phyloP scores from a whole-genome alignment of 768 basidiomycete genomes.

The Psilocybe sp. region DNA sequence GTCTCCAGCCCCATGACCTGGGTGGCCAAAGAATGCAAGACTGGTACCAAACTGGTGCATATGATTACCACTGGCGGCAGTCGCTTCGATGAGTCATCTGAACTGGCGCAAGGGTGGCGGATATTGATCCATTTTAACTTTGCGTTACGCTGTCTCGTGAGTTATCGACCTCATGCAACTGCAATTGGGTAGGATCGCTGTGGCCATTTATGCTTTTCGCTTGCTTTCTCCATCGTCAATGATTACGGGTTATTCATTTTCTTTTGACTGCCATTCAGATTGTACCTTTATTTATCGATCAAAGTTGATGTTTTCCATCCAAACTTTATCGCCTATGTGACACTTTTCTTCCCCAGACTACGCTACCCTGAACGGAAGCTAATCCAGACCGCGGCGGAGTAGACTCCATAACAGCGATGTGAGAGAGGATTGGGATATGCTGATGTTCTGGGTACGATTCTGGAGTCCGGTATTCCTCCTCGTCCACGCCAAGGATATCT shows the following conservation, averaged over 20 bases:
- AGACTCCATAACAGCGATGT: neutral
- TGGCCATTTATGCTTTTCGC: neutral
- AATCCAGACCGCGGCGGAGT: constrained; percentile 5
- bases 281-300: constrained; percentile 9
- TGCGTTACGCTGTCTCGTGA: too few relatives aligned
- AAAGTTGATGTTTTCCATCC: constrained; percentile 24
- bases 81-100: too few relatives aligned
- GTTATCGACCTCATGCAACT: neutral
- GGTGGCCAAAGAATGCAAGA: too few relatives aligned
- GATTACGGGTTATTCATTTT: neutral
- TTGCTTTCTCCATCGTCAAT: neutral
- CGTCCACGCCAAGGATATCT: constrained; percentile 54
- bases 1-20: neutral
- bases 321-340: constrained; percentile 12
- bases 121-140: too few relatives aligned
- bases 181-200: neutral
- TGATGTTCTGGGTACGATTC: too few relatives aligned
- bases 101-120: too few relatives aligned
- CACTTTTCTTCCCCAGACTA: constrained; percentile 10
- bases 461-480: constrained; percentile 43
- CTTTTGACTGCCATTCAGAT: constrained; percentile 7
- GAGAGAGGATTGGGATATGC: too few relatives aligned
- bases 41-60: too few relatives aligned
- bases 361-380: constrained; percentile 1
- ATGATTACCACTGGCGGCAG: too few relatives aligned